Evolutionary conservation across 2,329 filamentous ascomycete species (phyloP).

Genomic region (Calcarisporium arbuscula): DNA sequence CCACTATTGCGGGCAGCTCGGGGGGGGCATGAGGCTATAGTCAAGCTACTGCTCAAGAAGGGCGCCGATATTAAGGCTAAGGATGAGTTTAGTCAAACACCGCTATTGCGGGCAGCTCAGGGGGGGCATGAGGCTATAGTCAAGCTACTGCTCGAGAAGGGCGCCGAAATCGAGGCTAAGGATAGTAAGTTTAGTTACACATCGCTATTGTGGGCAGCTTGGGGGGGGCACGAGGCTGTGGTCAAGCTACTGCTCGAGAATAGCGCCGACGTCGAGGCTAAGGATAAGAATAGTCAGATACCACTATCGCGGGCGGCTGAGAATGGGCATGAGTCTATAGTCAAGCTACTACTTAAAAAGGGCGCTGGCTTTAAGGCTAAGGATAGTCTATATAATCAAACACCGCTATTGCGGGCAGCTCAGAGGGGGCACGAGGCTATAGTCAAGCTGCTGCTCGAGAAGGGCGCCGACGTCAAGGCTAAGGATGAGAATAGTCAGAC

Average conservation of each 20-base stretch:
- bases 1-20: conserved; percentile 7
- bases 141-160: conserved; percentile 2
- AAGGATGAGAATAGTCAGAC: not conserved
- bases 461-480: conserved; percentile 1
- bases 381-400: not conserved
- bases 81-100: conserved; percentile 2
- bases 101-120: conserved; percentile 6
- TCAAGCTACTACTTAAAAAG: not conserved
- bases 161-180: conserved; percentile 6
- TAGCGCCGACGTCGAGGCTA: not conserved
- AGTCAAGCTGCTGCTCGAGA: conserved; percentile 1
- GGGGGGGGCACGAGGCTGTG: conserved; percentile 4
- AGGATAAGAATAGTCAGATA: not conserved
- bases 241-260: conserved; percentile 5
- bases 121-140: conserved; percentile 1
- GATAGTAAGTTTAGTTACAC: conserved; percentile 9
- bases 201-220: conserved; percentile 6
- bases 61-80: not conserved
- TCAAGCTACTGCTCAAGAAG: conserved; percentile 6
- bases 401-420: not conserved
- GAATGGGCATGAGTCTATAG: not conserved
- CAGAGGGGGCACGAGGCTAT: not conserved
- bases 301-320: not conserved
- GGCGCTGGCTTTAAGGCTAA: not conserved
- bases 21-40: conserved; percentile 3